These are phyloP conservation scores for Sclerotinia trifoliorum DNA, from an alignment of 2,329 filamentous ascomycete genomes.

Conservation along the genomic window DNA sequence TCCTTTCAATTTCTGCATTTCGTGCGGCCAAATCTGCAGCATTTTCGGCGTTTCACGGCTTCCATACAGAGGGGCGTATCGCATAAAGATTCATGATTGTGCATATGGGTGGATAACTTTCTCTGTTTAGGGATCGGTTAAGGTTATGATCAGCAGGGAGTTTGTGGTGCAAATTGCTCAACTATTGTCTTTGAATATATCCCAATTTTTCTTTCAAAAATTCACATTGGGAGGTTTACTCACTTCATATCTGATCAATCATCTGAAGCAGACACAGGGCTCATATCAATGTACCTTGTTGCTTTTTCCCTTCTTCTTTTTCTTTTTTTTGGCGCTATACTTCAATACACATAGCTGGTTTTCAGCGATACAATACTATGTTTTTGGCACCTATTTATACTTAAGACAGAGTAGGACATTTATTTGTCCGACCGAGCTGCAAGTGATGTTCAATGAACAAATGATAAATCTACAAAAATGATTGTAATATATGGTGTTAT, in stretches of 20 bases:
- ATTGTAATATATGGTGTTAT: neutral
- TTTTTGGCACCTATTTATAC: neutral
- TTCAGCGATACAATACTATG: neutral
- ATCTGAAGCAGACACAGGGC: neutral
- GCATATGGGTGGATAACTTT: conserved; percentile 7
- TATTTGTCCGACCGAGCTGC: neutral
- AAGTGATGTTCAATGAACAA: neutral
- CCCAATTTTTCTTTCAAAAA: neutral
- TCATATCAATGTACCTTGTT: neutral
- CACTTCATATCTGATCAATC: neutral
- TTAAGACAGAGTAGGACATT: neutral
- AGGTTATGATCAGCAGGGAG: conserved; percentile 6
- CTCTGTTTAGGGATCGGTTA: neutral
- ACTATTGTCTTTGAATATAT: conserved; percentile 4
- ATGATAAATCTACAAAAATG: neutral
- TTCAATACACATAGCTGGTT: neutral
- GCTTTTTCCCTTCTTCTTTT: neutral
- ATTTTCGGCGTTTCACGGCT: conserved; percentile 15
- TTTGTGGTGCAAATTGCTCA: conserved; percentile 10
- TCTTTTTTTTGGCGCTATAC: neutral
- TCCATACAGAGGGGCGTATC: conserved; percentile 1
- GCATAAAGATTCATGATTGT: conserved; percentile 9
- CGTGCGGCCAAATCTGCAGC: conserved; percentile 5
- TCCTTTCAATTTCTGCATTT: conserved; percentile 13
- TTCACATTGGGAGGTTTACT: neutral